Evolutionary conservation across 257 asterid genomes (phyloP), one percentile per base, ranked within the genome.

Genomic region (Forsythia suspensa): DNA sequence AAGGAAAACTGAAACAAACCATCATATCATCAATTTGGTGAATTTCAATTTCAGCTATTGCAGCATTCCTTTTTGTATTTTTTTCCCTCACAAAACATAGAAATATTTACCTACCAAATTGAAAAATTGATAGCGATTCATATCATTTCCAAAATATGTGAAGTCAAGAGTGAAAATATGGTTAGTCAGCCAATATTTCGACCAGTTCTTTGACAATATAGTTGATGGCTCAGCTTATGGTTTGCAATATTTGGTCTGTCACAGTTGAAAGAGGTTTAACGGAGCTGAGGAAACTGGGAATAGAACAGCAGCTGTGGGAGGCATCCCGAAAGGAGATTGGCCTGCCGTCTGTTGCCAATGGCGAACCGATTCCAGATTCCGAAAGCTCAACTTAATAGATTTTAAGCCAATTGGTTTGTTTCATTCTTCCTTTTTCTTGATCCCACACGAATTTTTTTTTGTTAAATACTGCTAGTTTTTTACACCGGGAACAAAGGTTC

Each of bases 281-380:
- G 79, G 99, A 95, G 86, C 82, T 95, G 71, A 89, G 94, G 82
- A 95, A 93, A 82, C 73, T 95, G 92, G 93, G 90, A 63, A 90
- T 95, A 59, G 97, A 93, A 85, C 92, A 80, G 70, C 91, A 88
- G 80, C 92, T 95, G 52, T 95, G 99, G 99, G 99, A 95, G 79
- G 94, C 94, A 73, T 95, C 99, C 48, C 98, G 96, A 75, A 90
- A 83, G 84, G 97, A 95, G 86, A 86, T 88, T 42, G 98, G 89
- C 51, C 89, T 72, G 59, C 81, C 82, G 42, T 72, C 82, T 11
- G 8, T 68, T 18, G 71, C 79, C 55, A 77, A 80, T 21, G 72
- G 66, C 16, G 77, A 81, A 63, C 15, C 42, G 2, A 38, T 55
- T 65, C 70, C 59, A 0, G 84, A 81, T n/a, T 81, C 81, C 7